phyloP scores from a whole-genome alignment of 140 eudicot species.

The Ambrosia hybrid region DNA sequence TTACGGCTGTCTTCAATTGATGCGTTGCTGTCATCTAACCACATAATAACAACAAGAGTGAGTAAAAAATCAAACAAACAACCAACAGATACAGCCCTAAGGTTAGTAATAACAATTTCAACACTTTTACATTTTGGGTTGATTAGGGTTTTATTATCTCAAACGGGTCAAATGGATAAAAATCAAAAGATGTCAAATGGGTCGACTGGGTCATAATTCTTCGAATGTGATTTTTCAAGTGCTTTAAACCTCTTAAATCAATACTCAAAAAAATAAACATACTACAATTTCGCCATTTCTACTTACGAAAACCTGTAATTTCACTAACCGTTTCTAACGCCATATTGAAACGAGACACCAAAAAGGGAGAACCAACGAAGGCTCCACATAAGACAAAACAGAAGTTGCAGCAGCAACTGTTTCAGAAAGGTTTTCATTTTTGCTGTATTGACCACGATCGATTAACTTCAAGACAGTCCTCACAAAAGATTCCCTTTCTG shows the following conservation, averaged over 20 bases:
- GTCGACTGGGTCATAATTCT: not conserved
- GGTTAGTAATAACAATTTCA: not conserved
- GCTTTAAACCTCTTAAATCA: too few species aligned
- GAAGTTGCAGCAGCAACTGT: constrained; percentile 95
- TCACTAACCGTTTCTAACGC: constrained; percentile 96
- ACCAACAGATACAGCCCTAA: not conserved
- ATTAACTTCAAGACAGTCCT: constrained; percentile 69
- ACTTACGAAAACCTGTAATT: not conserved
- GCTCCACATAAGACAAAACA: constrained; percentile 85
- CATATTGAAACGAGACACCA: constrained; percentile 91
- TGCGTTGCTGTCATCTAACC: constrained; percentile 96
- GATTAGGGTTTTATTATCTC: not conserved
- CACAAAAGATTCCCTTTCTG: constrained; percentile 84
- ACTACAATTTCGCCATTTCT: too few species aligned
- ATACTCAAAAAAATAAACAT: too few species aligned
- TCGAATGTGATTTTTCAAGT: too few species aligned
- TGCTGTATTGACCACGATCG: constrained; percentile 98
- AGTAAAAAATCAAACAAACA: not conserved
- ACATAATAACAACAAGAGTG: constrained; percentile 26
- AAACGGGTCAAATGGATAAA: not conserved
- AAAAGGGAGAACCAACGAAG: constrained; percentile 84
- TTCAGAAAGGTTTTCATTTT: constrained; percentile 84
- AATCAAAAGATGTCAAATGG: not conserved
- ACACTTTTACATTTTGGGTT: not conserved
- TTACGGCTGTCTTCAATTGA: constrained; percentile 93